Conservation (phyloP, 768 basidiomycete genomes). For the Tylopilus felleus region DNA sequence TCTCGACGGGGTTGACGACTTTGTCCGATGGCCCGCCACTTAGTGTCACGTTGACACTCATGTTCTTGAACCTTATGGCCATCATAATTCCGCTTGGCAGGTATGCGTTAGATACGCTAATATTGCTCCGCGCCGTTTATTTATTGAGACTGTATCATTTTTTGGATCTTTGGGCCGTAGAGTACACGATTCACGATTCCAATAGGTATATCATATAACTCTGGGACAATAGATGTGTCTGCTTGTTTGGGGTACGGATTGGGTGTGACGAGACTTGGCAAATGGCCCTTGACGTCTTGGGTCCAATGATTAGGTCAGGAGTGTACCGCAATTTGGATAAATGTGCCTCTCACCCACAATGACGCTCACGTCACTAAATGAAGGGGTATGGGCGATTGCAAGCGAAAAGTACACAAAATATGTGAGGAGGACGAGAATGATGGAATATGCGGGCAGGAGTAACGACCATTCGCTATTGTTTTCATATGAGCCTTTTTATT, state of each 20-base stretch:
- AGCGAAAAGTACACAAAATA: constrained; percentile 77
- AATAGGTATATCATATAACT: constrained; percentile 79
- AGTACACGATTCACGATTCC: constrained; percentile 75
- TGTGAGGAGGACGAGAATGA: constrained; percentile 67
- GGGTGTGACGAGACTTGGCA: constrained; percentile 37
- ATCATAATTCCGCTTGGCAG: constrained; percentile 12
- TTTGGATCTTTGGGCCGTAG: constrained; percentile 37
- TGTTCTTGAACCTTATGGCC: constrained; percentile 14
- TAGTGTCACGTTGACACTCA: background rate
- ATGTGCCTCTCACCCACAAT: constrained; percentile 52
- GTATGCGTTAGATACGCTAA: background rate
- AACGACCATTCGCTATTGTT: constrained; percentile 76
- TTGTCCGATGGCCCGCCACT: background rate
- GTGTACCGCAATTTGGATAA: constrained; percentile 7
- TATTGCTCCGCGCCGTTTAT: constrained; percentile 16
- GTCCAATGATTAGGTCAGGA: constrained; percentile 10
- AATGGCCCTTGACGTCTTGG: constrained; percentile 55
- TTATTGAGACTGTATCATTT: constrained; percentile 16
- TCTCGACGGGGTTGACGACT: background rate
- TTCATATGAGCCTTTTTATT: background rate
- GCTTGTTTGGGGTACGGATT: constrained; percentile 52
- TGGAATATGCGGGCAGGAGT: constrained; percentile 73
- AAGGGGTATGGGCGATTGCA: constrained; percentile 67
- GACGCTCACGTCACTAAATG: constrained; percentile 63
- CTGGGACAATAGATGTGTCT: constrained; percentile 48